Percentiles rank a stretch among this genome's conserved stretches.
Evolutionary conservation across 257 asterid species (phyloP).

Genomic region (Nicotiana attenuata): DNA sequence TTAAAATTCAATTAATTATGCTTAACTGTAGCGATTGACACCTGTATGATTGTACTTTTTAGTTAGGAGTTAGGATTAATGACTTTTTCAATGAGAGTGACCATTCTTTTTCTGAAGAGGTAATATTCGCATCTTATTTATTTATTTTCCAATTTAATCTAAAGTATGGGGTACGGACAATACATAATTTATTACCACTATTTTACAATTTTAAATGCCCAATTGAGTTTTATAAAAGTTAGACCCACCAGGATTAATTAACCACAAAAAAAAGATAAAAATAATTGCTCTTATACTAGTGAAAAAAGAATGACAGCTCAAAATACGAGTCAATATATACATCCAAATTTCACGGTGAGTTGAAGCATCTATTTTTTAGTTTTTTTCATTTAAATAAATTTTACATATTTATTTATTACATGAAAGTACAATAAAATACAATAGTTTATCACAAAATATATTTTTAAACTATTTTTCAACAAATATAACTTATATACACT

Average conservation of each 20-base stretch:
- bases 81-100: background rate
- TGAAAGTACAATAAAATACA: background rate
- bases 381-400: background rate
- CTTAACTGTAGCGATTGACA: constrained; percentile 28
- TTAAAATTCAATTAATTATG: constrained; percentile 12
- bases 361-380: background rate
- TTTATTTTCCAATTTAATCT: background rate
- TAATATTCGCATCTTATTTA: background rate
- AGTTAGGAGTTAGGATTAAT: background rate
- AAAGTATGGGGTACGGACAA: background rate
- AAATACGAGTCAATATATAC: background rate
- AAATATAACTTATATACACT: too few relatives aligned
- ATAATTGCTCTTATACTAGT: background rate
- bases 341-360: background rate
- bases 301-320: background rate
- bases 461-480: background rate
- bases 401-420: background rate
- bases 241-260: background rate
- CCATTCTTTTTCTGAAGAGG: constrained; percentile 17
- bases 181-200: background rate
- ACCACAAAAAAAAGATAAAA: background rate
- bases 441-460: background rate
- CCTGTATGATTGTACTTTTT: constrained; percentile 12
- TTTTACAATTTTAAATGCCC: background rate
- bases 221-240: background rate